A percentile compares a stretch with the other conserved stretches of the same genome.
Evolutionary conservation across 176 grass and related monocot genomes (phyloP).

Genomic region (Cenchrus fungigraminus): DNA sequence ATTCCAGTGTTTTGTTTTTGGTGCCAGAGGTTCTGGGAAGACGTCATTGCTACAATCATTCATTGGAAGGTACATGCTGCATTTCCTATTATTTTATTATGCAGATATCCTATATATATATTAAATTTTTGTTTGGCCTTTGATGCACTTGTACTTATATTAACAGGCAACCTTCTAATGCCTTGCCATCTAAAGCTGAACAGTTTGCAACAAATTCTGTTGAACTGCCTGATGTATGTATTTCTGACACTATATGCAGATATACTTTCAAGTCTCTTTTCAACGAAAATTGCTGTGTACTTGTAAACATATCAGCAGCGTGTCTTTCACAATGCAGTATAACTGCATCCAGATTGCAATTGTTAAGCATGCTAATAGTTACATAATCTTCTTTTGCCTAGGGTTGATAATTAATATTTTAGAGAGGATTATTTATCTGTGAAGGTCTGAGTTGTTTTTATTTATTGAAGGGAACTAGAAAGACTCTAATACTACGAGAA

Average conservation of each 20-base stretch:
- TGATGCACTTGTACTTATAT: constrained; percentile 20
- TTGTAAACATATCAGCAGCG: neutral
- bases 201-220: constrained; percentile 87
- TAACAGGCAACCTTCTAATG: constrained; percentile 76
- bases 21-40: constrained; percentile 86
- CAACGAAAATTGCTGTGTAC: neutral
- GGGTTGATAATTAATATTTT: neutral
- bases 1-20: constrained; percentile 93
- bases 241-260: neutral
- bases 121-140: neutral
- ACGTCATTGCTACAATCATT: constrained; percentile 83
- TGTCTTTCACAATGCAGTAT: neutral
- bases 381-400: neutral
- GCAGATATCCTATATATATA: neutral
- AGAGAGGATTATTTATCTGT: neutral
- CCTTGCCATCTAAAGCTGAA: constrained; percentile 59
- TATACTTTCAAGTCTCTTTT: neutral
- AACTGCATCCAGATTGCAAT: neutral
- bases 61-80: constrained; percentile 67
- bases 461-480: constrained; percentile 69
- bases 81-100: constrained; percentile 5
- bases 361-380: neutral
- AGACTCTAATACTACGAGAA: constrained; percentile 83
- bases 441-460: constrained; percentile 5
- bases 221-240: constrained; percentile 70